Evolutionary conservation across 352 stramenopile genomes (phyloP), one percentile per base, ranked within the genome.

Genomic region (Pythium dissimile): DNA sequence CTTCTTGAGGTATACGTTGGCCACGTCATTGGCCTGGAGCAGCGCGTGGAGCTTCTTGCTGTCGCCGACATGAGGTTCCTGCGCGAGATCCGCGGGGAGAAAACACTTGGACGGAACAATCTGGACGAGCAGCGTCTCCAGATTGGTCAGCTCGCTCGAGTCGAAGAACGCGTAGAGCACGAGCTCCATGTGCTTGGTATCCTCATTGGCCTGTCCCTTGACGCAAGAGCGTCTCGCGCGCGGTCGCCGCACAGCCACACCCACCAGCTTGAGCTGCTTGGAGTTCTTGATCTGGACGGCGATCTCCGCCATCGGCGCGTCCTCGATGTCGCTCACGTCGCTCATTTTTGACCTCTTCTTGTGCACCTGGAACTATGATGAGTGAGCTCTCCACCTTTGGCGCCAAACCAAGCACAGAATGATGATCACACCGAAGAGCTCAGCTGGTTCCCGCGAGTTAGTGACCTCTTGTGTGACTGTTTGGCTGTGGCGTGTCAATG

Each of bases 121-220:
- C 43, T 94, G 86, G 47, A 95, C 78, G 34, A 95, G 62, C 18
- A 95, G 72, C 34, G 84, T 92, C 69, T 95, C 86, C 20, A 95
- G 66, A 50, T 92, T 89, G 38, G 76, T 77, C 45, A 95, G 62
- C 49, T 92, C 81, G 65, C 80, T 92, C 41, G 84, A 94, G 64
- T 95, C 86, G 0, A 78, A 88, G 71, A 95, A 94, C 47, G 66
- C 63, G 60, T 75, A 92, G 45, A 95, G 67, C 69, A 88, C 62
- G 38, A 95, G 59, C 63, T 92, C 71, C 71, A 80, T 93, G 35
- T 94, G 82, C 57, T 94, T 95, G 30, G 77, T 91, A 67, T 95
- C 84, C 49, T 93, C 84, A 57, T 71, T 69, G 15, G 59, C 71
- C 10, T 76, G 62, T 24, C 82, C 84, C 47, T 89, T 90, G 54